A percentile compares a stretch with the other conserved stretches of the same genome.
Conservation (phyloP, 495 filamentous ascomycete genomes). For the Viridothelium virens region DNA sequence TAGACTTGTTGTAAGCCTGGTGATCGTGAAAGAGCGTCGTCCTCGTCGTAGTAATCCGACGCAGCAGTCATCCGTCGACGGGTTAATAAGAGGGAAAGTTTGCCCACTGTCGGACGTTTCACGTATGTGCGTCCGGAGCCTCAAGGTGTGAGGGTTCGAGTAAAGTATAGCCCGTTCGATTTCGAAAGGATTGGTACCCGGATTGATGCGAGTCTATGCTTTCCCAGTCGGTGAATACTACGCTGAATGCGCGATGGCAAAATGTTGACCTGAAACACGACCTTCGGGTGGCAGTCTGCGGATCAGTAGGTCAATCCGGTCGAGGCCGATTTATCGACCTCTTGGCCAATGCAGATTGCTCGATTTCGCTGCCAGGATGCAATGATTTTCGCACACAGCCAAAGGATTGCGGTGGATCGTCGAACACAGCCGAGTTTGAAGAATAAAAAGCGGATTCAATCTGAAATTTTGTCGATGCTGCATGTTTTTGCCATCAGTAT, state of each 20-base stretch:
- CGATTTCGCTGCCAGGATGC: background rate
- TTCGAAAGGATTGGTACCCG: slow-evolving; percentile 2
- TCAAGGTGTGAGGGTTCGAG: background rate
- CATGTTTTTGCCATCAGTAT: slow-evolving; percentile 10
- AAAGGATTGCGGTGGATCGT: background rate
- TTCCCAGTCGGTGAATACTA: background rate
- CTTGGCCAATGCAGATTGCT: background rate
- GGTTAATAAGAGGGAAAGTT: slow-evolving; percentile 15
- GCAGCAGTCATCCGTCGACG: slow-evolving; percentile 14
- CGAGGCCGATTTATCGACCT: slow-evolving; percentile 2
- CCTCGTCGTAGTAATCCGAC: slow-evolving; percentile 26
- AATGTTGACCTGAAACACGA: slow-evolving; percentile 6
- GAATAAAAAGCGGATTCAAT: background rate
- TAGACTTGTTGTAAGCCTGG: slow-evolving; percentile 24
- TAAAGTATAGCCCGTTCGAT: slow-evolving; percentile 8
- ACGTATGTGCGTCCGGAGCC: background rate
- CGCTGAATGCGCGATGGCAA: background rate
- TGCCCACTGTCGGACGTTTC: slow-evolving; percentile 15
- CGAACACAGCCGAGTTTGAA: background rate
- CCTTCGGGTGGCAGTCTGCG: background rate
- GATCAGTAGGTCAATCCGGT: background rate
- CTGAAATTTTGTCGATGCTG: background rate
- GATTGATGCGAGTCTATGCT: background rate
- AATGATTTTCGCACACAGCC: background rate
- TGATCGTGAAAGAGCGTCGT: slow-evolving; percentile 26